These are phyloP conservation scores for Trichoderma koningiopsis DNA, from an alignment of 2,329 filamentous ascomycete species.

Conservation along the genomic window DNA sequence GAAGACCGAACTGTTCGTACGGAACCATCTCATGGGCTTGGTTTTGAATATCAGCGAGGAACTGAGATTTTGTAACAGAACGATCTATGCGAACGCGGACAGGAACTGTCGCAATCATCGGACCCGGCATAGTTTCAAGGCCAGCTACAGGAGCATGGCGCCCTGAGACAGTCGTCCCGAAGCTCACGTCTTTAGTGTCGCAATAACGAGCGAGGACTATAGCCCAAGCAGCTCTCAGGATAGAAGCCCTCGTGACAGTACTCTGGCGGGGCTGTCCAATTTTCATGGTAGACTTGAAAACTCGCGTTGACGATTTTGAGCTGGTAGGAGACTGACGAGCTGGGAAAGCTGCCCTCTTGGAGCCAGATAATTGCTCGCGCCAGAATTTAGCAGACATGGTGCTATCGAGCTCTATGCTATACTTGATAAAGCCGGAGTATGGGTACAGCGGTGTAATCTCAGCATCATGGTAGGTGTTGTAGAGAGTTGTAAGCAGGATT, in stretches of 20 bases:
- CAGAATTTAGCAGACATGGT: conserved; percentile 15
- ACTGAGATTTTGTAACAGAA: conserved; percentile 39
- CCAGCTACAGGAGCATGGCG: conserved; percentile 31
- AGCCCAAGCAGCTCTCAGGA: conserved; percentile 33
- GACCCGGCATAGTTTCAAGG: conserved; percentile 32
- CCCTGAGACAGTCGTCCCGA: conserved; percentile 32
- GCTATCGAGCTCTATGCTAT: conserved; percentile 23
- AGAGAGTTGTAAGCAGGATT: conserved; percentile 16
- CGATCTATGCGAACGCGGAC: conserved; percentile 34
- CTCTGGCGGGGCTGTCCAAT: neutral
- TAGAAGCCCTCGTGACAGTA: conserved; percentile 22
- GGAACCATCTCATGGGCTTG: conserved; percentile 26
- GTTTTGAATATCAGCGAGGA: conserved; percentile 41
- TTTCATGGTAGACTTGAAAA: neutral
- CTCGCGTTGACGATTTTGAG: neutral
- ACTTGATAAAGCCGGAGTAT: conserved; percentile 39
- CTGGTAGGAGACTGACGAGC: neutral
- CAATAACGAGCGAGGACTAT: conserved; percentile 43
- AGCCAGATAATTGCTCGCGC: conserved; percentile 13
- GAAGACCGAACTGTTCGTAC: conserved; percentile 27
- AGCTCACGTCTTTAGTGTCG: conserved; percentile 36
- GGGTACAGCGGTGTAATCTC: conserved; percentile 32
- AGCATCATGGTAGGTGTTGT: neutral
- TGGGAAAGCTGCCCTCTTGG: conserved; percentile 24
- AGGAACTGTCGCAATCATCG: conserved; percentile 35